These are phyloP conservation scores for Scleroderma citrinum DNA, from an alignment of 768 basidiomycete species.

Conservation along the genomic window DNA sequence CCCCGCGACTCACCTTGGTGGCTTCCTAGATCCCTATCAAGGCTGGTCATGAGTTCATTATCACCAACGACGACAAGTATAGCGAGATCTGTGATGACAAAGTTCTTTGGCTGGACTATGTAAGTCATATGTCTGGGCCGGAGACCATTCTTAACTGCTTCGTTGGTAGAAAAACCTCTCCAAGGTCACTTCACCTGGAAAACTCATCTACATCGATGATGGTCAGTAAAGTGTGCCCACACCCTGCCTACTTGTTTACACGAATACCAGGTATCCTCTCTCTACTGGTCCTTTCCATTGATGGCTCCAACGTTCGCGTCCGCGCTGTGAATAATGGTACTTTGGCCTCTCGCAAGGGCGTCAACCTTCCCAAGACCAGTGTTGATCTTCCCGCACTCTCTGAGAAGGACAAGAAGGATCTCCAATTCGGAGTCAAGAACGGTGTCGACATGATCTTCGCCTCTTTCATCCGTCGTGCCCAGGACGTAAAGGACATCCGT, in stretches of 20 bases:
- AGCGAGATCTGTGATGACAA: slow-evolving; percentile 76
- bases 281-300: slow-evolving; percentile 86
- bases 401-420: slow-evolving; percentile 95
- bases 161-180: slow-evolving; percentile 70
- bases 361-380: slow-evolving; percentile 96
- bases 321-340: slow-evolving; percentile 87
- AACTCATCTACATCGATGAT: slow-evolving; percentile 96
- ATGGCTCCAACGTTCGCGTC: slow-evolving; percentile 75
- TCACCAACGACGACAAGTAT: slow-evolving; percentile 82
- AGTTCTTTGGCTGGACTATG: slow-evolving; percentile 90
- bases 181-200: slow-evolving; percentile 95
- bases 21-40: slow-evolving; percentile 61
- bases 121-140: slow-evolving; percentile 35
- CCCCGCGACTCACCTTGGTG: slow-evolving; percentile 2
- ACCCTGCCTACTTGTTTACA: slow-evolving; percentile 3
- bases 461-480: slow-evolving; percentile 93
- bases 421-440: slow-evolving; percentile 93
- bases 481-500: slow-evolving; percentile 93
- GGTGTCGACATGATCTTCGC: slow-evolving; percentile 99
- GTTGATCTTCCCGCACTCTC: slow-evolving; percentile 98
- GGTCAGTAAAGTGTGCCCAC: slow-evolving; percentile 38
- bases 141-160: slow-evolving; percentile 1
- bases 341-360: slow-evolving; percentile 95
- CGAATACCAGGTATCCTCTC: slow-evolving; percentile 62
- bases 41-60: slow-evolving; percentile 90